These are phyloP conservation scores for Pseudoscleropodium purum DNA, from an alignment of 225 moss, liverwort and hornwort species.

Conservation along the genomic window DNA sequence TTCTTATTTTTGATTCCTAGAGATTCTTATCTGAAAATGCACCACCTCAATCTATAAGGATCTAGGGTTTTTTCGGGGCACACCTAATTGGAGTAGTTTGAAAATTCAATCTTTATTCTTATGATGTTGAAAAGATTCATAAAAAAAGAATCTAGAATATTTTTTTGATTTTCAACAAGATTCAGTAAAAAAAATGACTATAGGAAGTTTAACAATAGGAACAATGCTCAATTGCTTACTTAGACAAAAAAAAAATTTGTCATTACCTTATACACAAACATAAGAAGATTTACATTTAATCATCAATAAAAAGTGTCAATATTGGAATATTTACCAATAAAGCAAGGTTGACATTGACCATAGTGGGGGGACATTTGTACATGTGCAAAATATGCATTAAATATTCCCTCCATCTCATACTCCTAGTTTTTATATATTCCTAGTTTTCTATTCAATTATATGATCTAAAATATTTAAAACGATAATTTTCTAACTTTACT, in stretches of 20 bases:
- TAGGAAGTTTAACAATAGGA: background rate
- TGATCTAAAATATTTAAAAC: too few relatives aligned
- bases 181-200: background rate
- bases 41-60: background rate
- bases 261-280: background rate
- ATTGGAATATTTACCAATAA: background rate
- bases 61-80: rapidly evolving
- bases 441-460: too few relatives aligned
- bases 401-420: background rate
- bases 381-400: background rate
- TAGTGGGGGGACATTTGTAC: background rate
- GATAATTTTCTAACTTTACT: too few relatives aligned
- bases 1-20: background rate
- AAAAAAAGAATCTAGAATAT: background rate
- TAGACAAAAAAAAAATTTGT: rapidly evolving
- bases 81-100: background rate
- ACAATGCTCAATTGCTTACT: background rate
- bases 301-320: rapidly evolving
- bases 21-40: background rate
- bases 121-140: background rate
- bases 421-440: too few relatives aligned
- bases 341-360: rapidly evolving
- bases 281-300: background rate
- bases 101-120: background rate
- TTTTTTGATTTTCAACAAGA: background rate